Evolutionary conservation across 345 rosid species (phyloP), one percentile per base, ranked within the genome.

Genomic region (Mallotus nudiflorus): DNA sequence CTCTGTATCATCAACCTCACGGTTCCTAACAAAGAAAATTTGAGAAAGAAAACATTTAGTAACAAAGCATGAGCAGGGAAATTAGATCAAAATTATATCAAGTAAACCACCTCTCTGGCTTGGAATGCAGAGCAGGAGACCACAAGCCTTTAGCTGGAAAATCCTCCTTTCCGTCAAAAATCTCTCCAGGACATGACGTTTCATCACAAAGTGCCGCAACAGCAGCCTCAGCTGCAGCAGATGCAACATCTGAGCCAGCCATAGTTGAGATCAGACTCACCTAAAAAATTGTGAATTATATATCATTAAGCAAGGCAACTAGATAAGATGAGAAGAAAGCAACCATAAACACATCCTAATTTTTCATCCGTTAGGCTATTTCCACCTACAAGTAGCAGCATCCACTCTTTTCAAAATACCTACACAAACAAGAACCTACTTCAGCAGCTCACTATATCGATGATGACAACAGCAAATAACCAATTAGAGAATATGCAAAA

Each of bases 211-310:
- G 88, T 60, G 87, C 85, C n/a, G 79, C 70, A 40, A 90, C 77
- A 67, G 97, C 93, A 73, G 99, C 91, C 73, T 88, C 84, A 74
- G 98, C 90, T 16, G 96, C 91, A 81, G 91, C 89, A 15, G 86
- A 83, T 74, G 91, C 69, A 46, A 92, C 76, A 42, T 87, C 83
- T 19, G 96, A 87, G 49, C 85, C 85, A 57, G 83, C 89, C 78
- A 81, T 79, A 54, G 85, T 82, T 52, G 96, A 86, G 69, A 95
- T 86, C 42, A 66, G 77, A 71, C 94, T 88, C 0, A 85, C 89
- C 99, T 86, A 57, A 77, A 55, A 50, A 31, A 70, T 25, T 35
- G 31, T 31, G 42, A 49, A 72, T 59, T 20, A 19, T 27, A 24
- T n/a, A 6, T 45, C 28, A 46, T 8, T 53, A 0, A 52, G 20